Conservation (phyloP, 768 basidiomycete genomes). For the Ramaria sp. region DNA sequence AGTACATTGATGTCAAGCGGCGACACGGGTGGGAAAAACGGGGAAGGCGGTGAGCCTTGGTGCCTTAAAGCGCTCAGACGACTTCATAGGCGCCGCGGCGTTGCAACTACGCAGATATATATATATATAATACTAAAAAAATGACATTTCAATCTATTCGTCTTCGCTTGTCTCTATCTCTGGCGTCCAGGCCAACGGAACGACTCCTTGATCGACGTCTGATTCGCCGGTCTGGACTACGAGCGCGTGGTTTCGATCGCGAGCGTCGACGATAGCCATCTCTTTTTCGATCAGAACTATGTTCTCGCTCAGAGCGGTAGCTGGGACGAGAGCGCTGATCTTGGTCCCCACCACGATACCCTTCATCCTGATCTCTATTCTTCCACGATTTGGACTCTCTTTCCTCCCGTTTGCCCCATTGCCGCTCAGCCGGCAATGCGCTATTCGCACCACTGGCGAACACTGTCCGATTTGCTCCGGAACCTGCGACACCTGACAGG, state of each 20-base stretch:
- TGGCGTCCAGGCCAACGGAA: conserved; percentile 18
- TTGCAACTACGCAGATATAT: neutral
- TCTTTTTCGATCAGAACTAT: neutral
- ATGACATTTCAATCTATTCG: conserved; percentile 22
- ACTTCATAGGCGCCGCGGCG: too few species aligned
- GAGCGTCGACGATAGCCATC: neutral
- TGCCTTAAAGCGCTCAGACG: too few species aligned
- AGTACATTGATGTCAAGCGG: too few species aligned
- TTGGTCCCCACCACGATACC: neutral
- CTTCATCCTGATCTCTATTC: conserved; percentile 11
- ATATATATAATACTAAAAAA: too few species aligned
- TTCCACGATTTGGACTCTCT: neutral
- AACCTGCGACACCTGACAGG: conserved; percentile 18
- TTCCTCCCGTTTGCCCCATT: conserved; percentile 16
- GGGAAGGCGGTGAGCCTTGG: too few species aligned
- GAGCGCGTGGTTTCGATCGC: neutral
- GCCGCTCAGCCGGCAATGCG: conserved; percentile 14
- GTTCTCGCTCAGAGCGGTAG: neutral
- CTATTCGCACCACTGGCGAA: conserved; percentile 8
- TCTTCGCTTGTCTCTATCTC: conserved; percentile 22
- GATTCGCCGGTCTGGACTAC: neutral
- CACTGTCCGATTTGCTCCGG: conserved; percentile 21
- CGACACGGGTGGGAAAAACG: too few species aligned
- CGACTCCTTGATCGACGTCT: conserved; percentile 19
- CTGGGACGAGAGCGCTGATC: neutral